phyloP scores from a whole-genome alignment of 257 asterid genomes.

The Petunia axillaris region DNA sequence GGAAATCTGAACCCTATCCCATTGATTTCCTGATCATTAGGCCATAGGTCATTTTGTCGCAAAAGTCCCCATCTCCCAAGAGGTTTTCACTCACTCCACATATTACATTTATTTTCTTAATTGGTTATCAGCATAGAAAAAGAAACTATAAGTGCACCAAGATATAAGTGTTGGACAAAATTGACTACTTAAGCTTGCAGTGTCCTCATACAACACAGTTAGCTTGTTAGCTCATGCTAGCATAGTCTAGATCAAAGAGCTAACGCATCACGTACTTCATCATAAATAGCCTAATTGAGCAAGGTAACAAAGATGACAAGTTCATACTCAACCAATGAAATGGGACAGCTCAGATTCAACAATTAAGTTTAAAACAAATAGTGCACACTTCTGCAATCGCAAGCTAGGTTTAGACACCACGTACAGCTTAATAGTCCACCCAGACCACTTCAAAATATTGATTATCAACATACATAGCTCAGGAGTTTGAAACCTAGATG shows the following conservation, averaged over 20 bases:
- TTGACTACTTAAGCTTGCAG: background rate
- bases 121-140: background rate
- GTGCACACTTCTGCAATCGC: background rate
- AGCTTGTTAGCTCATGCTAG: background rate
- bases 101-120: background rate
- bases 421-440: background rate
- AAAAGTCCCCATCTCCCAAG: background rate
- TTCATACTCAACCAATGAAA: background rate
- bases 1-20: background rate
- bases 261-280: background rate
- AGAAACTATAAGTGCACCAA: background rate
- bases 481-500: background rate
- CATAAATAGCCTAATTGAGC: background rate
- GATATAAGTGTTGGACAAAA: background rate
- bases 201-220: background rate
- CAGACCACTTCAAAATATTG: background rate
- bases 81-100: background rate
- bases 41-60: background rate
- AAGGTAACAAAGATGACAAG: background rate
- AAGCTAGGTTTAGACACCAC: background rate
- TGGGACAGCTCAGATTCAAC: background rate
- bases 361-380: background rate
- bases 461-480: conserved; percentile 2
- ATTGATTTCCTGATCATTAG: background rate
- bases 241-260: background rate